Percentiles rank a stretch among this genome's conserved stretches.
Conservation (phyloP, 1,139 yeast species). For the Pichia sp. region DNA sequence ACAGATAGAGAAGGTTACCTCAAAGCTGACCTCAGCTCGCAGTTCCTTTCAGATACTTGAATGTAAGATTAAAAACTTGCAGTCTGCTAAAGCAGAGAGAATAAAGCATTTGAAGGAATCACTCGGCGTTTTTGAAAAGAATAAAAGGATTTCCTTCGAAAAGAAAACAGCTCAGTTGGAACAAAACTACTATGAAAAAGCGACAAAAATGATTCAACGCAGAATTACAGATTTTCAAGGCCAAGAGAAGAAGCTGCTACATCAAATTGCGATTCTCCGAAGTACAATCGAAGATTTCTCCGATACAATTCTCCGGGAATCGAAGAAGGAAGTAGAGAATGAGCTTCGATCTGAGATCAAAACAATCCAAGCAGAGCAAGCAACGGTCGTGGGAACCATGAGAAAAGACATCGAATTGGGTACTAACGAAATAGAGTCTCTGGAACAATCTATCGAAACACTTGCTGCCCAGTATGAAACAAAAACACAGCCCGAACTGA, state of each 20-base stretch:
- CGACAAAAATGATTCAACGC: slow-evolving; percentile 8
- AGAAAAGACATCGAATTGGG: slow-evolving; percentile 1
- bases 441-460: slow-evolving; percentile 1
- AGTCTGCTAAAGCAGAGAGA: slow-evolving; percentile 4
- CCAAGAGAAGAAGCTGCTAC: slow-evolving; percentile 5
- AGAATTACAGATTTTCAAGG: slow-evolving; percentile 10
- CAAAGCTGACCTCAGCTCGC: slow-evolving; percentile 10
- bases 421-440: neutral
- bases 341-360: slow-evolving; percentile 4
- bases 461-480: neutral
- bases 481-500: neutral
- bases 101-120: slow-evolving; percentile 9
- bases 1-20: slow-evolving; percentile 15
- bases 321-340: neutral
- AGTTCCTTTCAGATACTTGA: slow-evolving; percentile 14
- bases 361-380: neutral
- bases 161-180: slow-evolving; percentile 14
- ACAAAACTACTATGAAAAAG: slow-evolving; percentile 15
- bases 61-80: slow-evolving; percentile 9
- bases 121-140: slow-evolving; percentile 12
- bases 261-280: slow-evolving; percentile 7
- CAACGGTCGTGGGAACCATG: neutral
- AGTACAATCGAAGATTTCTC: slow-evolving; percentile 6
- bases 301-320: slow-evolving; percentile 3
- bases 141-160: slow-evolving; percentile 13